Conservation (phyloP, 208 protist species). For the Acanthamoeba polyphaga region DNA sequence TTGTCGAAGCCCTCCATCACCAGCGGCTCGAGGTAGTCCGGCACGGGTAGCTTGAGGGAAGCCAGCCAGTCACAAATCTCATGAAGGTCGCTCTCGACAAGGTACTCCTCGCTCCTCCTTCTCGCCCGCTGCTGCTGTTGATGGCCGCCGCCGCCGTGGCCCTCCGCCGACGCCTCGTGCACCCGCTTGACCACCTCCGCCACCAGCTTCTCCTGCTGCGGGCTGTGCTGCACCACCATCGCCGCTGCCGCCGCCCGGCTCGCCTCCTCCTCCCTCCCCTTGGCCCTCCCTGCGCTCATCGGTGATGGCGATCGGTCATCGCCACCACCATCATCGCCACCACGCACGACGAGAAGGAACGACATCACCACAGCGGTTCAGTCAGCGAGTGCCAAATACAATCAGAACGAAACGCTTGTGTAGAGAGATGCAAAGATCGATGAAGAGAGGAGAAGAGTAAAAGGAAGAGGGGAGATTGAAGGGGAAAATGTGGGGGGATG, state of each 20-base stretch:
- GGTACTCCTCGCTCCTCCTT: constrained; percentile 28
- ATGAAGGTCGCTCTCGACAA: constrained; percentile 61
- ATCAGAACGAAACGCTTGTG: neutral
- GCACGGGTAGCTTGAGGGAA: constrained; percentile 39
- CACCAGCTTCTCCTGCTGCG: constrained; percentile 45
- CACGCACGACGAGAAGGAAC: neutral
- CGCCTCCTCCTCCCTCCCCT: neutral
- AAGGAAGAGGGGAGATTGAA: too few species aligned
- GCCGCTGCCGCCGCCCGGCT: neutral
- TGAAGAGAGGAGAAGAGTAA: neutral
- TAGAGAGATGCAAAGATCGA: neutral
- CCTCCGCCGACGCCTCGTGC: neutral
- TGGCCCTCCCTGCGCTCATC: neutral
- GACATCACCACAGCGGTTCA: neutral
- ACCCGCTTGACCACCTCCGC: neutral
- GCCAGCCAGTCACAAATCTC: constrained; percentile 64
- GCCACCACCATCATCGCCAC: neutral
- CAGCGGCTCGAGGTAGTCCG: constrained; percentile 42
- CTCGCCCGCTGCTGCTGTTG: neutral
- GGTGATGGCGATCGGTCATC: neutral
- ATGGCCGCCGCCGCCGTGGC: neutral
- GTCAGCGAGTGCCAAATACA: neutral
- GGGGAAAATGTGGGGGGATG: too few species aligned
- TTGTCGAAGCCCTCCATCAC: constrained; percentile 53
- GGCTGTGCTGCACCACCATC: neutral